Evolutionary conservation across 257 asterid genomes (phyloP), one percentile per base, ranked within the genome.

Genomic region (Eucommia ulmoides): DNA sequence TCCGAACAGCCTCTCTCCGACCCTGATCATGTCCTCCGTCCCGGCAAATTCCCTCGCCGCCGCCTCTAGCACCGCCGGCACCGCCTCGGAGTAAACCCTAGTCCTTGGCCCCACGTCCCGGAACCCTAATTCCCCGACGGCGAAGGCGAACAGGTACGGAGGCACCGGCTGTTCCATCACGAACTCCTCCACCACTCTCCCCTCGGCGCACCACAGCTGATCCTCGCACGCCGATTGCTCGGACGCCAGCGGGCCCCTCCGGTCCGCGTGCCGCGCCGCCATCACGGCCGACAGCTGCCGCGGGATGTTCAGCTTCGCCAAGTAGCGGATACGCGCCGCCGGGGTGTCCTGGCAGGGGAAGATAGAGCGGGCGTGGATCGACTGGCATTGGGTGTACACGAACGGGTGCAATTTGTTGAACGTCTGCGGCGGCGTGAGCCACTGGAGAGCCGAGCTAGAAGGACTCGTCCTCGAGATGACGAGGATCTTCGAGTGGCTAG

Each of bases 311-410:
- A 85, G 18, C 33, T 73, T 80, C 9, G 94, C 92, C 12, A 82
- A 22, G 54, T 78, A 89, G 17, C 68, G 62, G 38, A 82, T 61
- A 19, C 98, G 83, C 5, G 92, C 93, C 1, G 88, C 96, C 1
- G 98, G 98, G 20, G 98, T 85, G 21, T 89, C 98, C 46, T 89
- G 98, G 66, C 96, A 89, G 23, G 98, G 98, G 77, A 89, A 89
- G 33, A 89, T 76, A 7, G 98, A 89, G 63, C 98, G 62, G 19
- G 96, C 98, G 55, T 89, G 96, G 54, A 89, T 89, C 45, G 98
- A 29, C 58, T 89, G 96, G 53, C 98, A 89, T 33, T 89, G 98
- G 16, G 98, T 89, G 60, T 82, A 89, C 2, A 89, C 94, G 49
- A 85, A 89, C 9, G 98, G 94, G 24, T 60, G 67, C 0, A 77